Evolutionary conservation across 1,284 basidiomycete genomes (phyloP).

Genomic region (Ceratobasidium sp.): DNA sequence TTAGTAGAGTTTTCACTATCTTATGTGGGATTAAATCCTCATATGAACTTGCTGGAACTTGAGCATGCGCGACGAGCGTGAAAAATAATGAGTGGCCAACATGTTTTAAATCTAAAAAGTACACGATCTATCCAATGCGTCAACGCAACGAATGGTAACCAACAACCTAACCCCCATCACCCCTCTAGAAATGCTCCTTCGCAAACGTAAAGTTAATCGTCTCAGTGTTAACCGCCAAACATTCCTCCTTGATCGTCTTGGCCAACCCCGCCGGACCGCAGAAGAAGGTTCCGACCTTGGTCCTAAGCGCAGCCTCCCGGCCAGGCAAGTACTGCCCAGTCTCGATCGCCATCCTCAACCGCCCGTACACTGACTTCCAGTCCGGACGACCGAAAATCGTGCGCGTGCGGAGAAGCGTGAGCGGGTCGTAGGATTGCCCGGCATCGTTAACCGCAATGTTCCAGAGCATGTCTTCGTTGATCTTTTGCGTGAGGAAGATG

Average conservation of each 20-base stretch:
- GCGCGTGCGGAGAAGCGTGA: slow-evolving; percentile 83
- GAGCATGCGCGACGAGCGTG: background rate
- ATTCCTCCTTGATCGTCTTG: slow-evolving; percentile 76
- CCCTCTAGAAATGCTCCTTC: slow-evolving; percentile 63
- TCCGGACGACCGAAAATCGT: slow-evolving; percentile 91
- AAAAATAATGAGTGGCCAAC: slow-evolving; percentile 1
- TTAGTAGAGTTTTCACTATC: slow-evolving; percentile 21
- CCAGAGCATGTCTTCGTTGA: slow-evolving; percentile 85
- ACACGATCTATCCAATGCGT: slow-evolving; percentile 31
- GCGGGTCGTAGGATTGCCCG: slow-evolving; percentile 82
- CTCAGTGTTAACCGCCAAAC: slow-evolving; percentile 63
- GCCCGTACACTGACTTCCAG: slow-evolving; percentile 80
- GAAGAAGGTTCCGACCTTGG: slow-evolving; percentile 86
- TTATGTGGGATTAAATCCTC: background rate
- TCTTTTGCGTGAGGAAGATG: slow-evolving; percentile 88
- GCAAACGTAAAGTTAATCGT: slow-evolving; percentile 79
- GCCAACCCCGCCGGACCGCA: slow-evolving; percentile 80
- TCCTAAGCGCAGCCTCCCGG: slow-evolving; percentile 77
- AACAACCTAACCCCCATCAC: too few relatives aligned
- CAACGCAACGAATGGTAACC: slow-evolving; percentile 20
- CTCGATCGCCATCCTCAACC: slow-evolving; percentile 79
- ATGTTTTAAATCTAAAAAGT: slow-evolving; percentile 2
- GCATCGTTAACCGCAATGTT: slow-evolving; percentile 89
- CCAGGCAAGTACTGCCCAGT: slow-evolving; percentile 81
- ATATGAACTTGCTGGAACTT: too few relatives aligned